Evolutionary conservation across 495 filamentous ascomycete genomes (phyloP), one percentile per base, ranked within the genome.

Genomic region (Penicillium longicatenatum): DNA sequence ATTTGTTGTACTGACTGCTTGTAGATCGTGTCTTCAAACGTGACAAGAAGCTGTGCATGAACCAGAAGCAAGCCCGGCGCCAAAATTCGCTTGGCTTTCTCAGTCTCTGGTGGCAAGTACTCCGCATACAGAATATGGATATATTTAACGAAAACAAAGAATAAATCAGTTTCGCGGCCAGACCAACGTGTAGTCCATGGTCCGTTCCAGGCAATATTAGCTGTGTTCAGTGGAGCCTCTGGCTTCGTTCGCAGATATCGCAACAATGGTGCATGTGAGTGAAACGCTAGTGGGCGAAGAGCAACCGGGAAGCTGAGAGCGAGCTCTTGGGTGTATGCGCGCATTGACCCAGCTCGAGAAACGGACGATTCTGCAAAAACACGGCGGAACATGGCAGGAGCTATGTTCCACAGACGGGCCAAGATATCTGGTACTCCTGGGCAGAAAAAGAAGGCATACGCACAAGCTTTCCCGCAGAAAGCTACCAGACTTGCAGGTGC

Each of bases 371-470:
- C 86, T 33, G 86, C 81, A 1, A 89, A 72, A 12, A 92, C 83
- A 37, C 91, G 85, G 55, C 89, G 85, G 61, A 96, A 79, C 29
- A 80, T 68, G 53, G 83, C 84, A 8, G 84, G 69, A 21, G 84
- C 82, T 30, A 89, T 77, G 41, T 84, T 84, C 94, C 93, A 97
- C 22, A 97, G 73, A 24, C 91, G 82, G 26, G 96, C 84, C 51
- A 98, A 79, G 39, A 93, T 84, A 63, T 97, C 93, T 37, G 92
- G 89, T 54, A 97, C 82, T 17, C 92, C 92, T 0, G 92, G 89
- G 39, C 91, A 94, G 70, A 97, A 98, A 68, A 94, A 95, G 73
- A 97, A 98, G 33, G 94, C 94, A 72, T 96, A 97, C 9, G 94
- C 94, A 63, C 87, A 89, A 16, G 92, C 91, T 71, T 95, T 97